These are phyloP conservation scores for Marasmius oreades DNA, from an alignment of 1,284 basidiomycete genomes.

Conservation along the genomic window DNA sequence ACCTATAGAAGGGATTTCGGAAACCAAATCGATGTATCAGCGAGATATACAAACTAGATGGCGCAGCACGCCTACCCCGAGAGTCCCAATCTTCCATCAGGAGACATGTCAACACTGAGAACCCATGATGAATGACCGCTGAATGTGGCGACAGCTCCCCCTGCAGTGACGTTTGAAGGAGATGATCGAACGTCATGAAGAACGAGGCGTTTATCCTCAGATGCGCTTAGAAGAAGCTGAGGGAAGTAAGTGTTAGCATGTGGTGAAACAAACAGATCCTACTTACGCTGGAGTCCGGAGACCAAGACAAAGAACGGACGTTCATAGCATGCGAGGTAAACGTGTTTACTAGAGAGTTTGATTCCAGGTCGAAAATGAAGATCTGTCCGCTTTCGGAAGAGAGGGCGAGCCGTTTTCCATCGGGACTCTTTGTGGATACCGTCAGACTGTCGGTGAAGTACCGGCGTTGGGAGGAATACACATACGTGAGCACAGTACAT, in stretches of 20 bases:
- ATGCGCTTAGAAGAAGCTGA: conserved; percentile 79
- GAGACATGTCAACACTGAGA: conserved; percentile 73
- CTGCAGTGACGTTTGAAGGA: conserved; percentile 60
- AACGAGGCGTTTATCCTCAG: conserved; percentile 84
- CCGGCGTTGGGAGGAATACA: conserved; percentile 18
- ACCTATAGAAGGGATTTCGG: conserved; percentile 45
- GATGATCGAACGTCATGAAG: conserved; percentile 77
- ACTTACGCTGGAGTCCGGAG: conserved; percentile 60
- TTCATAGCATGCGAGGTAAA: conserved; percentile 85
- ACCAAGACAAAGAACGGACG: conserved; percentile 82
- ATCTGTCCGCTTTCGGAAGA: conserved; percentile 81
- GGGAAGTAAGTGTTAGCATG: conserved; percentile 1
- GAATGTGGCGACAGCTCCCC: conserved; percentile 71
- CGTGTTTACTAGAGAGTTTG: conserved; percentile 57
- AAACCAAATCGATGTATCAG: background rate
- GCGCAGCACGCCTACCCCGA: conserved; percentile 64
- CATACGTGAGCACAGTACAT: conserved; percentile 77
- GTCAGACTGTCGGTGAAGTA: conserved; percentile 4
- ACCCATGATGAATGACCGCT: conserved; percentile 88
- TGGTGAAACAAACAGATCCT: conserved; percentile 6
- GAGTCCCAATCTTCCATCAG: conserved; percentile 71
- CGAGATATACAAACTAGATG: background rate
- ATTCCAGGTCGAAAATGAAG: conserved; percentile 74
- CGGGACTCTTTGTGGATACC: conserved; percentile 64
- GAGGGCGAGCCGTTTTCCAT: conserved; percentile 75